phyloP scores from a whole-genome alignment of 2,329 filamentous ascomycete genomes.

The Alternaria sp. region DNA sequence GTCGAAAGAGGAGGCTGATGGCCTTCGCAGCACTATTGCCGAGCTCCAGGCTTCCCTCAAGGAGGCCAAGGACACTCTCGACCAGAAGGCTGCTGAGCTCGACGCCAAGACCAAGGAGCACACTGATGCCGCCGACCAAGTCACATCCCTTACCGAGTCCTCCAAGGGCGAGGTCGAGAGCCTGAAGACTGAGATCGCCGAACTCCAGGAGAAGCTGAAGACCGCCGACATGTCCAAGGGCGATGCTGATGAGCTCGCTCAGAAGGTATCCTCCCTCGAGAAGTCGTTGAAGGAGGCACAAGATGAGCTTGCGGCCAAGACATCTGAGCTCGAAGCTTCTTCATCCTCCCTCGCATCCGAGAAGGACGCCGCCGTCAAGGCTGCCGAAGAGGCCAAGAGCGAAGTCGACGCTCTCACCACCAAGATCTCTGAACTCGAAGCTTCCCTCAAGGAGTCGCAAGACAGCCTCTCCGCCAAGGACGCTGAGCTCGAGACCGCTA shows the following conservation, averaged over 20 bases:
- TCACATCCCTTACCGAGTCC: constrained; percentile 22
- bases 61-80: constrained; percentile 24
- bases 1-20: constrained; percentile 28
- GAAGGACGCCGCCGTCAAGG: constrained; percentile 31
- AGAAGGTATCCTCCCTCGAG: constrained; percentile 38
- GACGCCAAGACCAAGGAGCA: constrained; percentile 27
- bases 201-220: constrained; percentile 33
- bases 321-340: constrained; percentile 29
- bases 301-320: constrained; percentile 30
- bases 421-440: constrained; percentile 38
- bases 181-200: constrained; percentile 31
- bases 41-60: constrained; percentile 35
- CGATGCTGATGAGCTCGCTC: constrained; percentile 32
- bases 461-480: constrained; percentile 30
- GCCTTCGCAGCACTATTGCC: constrained; percentile 31
- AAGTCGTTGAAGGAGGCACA: constrained; percentile 36
- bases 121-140: constrained; percentile 18
- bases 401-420: constrained; percentile 28
- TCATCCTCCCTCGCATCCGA: constrained; percentile 25
- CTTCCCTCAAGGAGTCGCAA: constrained; percentile 29
- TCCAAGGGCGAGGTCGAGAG: constrained; percentile 30
- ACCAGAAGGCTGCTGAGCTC: constrained; percentile 28
- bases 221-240: constrained; percentile 32
- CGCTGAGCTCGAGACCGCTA: constrained; percentile 25
- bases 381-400: constrained; percentile 33